Evolutionary conservation across 306 rosid species (phyloP), one percentile per base, ranked within the genome.

Genomic region (Hippophae rhamnoides): DNA sequence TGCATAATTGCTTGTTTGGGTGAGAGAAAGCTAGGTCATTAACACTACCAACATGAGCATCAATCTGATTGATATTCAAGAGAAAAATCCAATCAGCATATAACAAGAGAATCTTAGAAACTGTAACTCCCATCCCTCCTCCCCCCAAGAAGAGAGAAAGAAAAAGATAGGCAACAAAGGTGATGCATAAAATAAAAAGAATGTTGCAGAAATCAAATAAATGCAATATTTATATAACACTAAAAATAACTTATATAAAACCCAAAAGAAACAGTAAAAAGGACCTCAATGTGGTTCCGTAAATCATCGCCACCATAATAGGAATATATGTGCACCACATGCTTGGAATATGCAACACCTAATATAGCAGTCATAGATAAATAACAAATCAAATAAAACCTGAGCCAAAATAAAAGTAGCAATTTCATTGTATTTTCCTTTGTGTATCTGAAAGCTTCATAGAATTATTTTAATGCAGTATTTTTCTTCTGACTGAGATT

Each of bases 311-410:
- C 47, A 7, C 69, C 60, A 11, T 43, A 46, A 52, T 70, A 70
- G 59, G 69, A 62, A 57, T 57, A 70, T 25, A 70, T 7, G 42
- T 70, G 65, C 58, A 70, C 64, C 18, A 70, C 38, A 13, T 63
- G 60, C 49, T 43, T 70, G 23, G 60, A 63, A 64, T 56, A 51
- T 49, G 69, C 74, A 57, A 70, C 57, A 10, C 74, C 65, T 63
- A 54, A 23, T 48, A 40, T 7, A 41, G n/a, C 7, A 46, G 10
- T 6, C 10, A 48, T 27, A 41, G 13, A 25, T 4, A 48, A 52
- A 10, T 10, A 48, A 12, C 23, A 54, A 5, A 3, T 40, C 23
- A 18, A 18, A 18, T 18, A 18, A 18, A 18, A 18, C 23, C 1
- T 18, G 23, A 18, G 23, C 23, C 23, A 18, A 18, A 18, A 18